A percentile compares a stretch with the other conserved stretches of the same genome.
phyloP scores from a whole-genome alignment of 257 asterid species.

The Nemophila menziesii region DNA sequence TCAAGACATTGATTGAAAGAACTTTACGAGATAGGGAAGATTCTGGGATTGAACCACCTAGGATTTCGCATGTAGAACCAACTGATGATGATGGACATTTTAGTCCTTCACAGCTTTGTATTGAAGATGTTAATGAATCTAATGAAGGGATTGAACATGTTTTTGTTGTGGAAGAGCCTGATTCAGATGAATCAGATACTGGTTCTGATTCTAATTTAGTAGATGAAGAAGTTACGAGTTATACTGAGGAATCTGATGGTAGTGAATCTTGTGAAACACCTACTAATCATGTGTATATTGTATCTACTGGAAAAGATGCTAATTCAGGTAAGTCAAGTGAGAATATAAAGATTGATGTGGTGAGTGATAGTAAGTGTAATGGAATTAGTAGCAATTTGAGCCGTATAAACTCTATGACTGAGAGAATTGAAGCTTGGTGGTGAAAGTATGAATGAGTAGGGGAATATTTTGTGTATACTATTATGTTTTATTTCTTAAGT shows the following conservation, averaged over 20 bases:
- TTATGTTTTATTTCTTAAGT: constrained; percentile 12
- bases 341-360: constrained; percentile 21
- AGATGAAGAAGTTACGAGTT: constrained; percentile 39
- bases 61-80: constrained; percentile 30
- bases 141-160: constrained; percentile 20
- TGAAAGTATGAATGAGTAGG: constrained; percentile 29
- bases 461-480: constrained; percentile 2
- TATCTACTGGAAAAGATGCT: constrained; percentile 18
- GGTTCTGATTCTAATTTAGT: constrained; percentile 29
- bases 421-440: constrained; percentile 79
- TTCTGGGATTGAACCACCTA: constrained; percentile 32
- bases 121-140: constrained; percentile 18
- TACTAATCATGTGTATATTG: constrained; percentile 9
- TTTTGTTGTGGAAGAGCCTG: constrained; percentile 29
- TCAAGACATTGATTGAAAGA: constrained; percentile 76
- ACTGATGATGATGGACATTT: constrained; percentile 55
- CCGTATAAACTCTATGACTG: constrained; percentile 56
- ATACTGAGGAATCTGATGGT: constrained; percentile 39
- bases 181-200: constrained; percentile 27
- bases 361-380: constrained; percentile 35
- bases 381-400: constrained; percentile 70
- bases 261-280: constrained; percentile 34
- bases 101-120: constrained; percentile 24
- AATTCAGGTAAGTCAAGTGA: constrained; percentile 26
- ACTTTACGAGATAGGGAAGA: constrained; percentile 59